Base-by-base conservation (phyloP, 1,139 yeast species). In the Yamadazyma kanchanaburiensis region DNA sequence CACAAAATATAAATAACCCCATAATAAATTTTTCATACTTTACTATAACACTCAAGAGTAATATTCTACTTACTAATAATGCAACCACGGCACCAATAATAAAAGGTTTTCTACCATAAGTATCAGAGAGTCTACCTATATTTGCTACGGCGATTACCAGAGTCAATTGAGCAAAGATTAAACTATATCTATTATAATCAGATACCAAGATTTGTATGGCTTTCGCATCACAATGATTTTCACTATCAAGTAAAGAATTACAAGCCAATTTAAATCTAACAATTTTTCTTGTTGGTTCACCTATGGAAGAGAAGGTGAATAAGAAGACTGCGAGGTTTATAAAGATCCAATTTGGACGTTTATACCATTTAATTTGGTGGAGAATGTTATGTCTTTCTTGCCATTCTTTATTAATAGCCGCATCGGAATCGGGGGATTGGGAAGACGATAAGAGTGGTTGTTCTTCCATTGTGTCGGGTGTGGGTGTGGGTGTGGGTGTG, bases 51-150 rank as follows among this genome's bases (percentile, higher is more conserved):
- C 52, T 33, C 37, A 63, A 43, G 30, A 52, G 44, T 2, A 58
- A 28, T 3, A 49, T 9, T 31, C 53, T 51, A 0, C 65, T 58
- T 6, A 63, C 26, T 2, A 57, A 35, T 12, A 60, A 35, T 3
- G 41, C 14, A 3, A 55, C 43, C 13, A 64, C 48, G 34, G 61
- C 58, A 4, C 69, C 25, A 5, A 70, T 40, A 12, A 79, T 39
- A 20, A 76, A 62, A 2, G 46, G 59, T 37, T 64, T 73, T 27
- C 94, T 59, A 0, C 94, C 94, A 37, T 69, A 61, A 25, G 69
- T 58, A 51, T 84, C 94, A 4, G 86, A 76, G 20, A 75, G 46
- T n/a, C 74, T 70, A 0, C 87, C 86, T 8, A 77, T 49, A 39
- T 70, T 68, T 3, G 70, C 68, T 38, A 67, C 54, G 3, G 71